Conservation (phyloP, 345 rosid genomes). For the Hypericum perforatum region DNA sequence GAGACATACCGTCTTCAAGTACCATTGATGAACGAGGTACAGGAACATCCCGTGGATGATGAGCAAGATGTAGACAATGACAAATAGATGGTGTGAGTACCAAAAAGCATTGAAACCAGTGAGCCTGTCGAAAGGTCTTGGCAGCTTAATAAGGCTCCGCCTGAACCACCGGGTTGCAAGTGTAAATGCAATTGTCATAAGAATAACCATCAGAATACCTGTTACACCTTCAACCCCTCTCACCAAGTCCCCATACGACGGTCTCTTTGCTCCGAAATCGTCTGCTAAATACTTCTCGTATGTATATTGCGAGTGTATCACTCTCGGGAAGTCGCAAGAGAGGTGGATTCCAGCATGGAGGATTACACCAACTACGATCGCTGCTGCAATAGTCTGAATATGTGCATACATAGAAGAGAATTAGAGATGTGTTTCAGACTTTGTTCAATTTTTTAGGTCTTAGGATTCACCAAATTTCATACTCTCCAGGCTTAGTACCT, state of each 20-base stretch:
- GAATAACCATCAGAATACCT: conserved; percentile 65
- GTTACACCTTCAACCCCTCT: conserved; percentile 68
- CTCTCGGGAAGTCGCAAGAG: conserved; percentile 86
- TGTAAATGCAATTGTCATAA: conserved; percentile 69
- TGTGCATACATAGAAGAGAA: neutral
- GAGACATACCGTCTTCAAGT: conserved; percentile 58
- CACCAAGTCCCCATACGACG: conserved; percentile 55
- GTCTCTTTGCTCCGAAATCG: conserved; percentile 53
- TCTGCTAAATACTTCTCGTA: conserved; percentile 22
- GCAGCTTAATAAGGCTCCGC: conserved; percentile 58
- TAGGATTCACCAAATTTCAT: too few relatives aligned
- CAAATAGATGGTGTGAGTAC: conserved; percentile 90
- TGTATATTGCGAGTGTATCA: conserved; percentile 15
- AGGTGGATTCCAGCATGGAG: conserved; percentile 79
- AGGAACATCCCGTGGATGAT: conserved; percentile 60
- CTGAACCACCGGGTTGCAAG: conserved; percentile 81
- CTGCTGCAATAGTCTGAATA: conserved; percentile 84
- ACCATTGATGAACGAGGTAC: conserved; percentile 70
- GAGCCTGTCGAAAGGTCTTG: conserved; percentile 80
- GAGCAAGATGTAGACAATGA: conserved; percentile 61
- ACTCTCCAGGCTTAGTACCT: too few relatives aligned
- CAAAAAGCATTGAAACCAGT: conserved; percentile 97
- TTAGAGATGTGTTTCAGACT: too few relatives aligned
- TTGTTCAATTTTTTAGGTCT: too few relatives aligned
- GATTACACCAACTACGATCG: conserved; percentile 66